Evolutionary conservation across 768 basidiomycete species (phyloP).

Genomic region (Tricholomella constricta): DNA sequence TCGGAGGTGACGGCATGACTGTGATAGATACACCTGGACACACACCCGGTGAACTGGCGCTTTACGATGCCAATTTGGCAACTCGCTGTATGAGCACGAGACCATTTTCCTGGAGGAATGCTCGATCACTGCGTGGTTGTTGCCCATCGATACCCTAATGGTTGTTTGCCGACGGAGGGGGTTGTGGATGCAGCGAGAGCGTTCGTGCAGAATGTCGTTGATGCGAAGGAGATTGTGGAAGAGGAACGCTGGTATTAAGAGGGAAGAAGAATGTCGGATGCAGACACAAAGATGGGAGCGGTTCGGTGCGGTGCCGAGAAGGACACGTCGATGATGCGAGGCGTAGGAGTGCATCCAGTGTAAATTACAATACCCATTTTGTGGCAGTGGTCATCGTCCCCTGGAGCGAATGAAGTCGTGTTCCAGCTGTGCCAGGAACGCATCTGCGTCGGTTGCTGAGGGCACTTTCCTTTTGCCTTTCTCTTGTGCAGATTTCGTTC

Average conservation of each 20-base stretch:
- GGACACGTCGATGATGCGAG: slow-evolving; percentile 26
- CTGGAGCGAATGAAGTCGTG: slow-evolving; percentile 53
- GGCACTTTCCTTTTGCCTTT: slow-evolving; percentile 24
- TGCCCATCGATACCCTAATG: slow-evolving; percentile 44
- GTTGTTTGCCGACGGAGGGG: slow-evolving; percentile 48
- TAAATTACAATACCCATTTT: too few relatives aligned
- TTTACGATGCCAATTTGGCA: slow-evolving; percentile 56
- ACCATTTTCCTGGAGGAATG: slow-evolving; percentile 60
- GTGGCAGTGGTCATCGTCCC: neutral
- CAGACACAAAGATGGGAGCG: slow-evolving; percentile 41
- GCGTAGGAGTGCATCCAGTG: too few relatives aligned
- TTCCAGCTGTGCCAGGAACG: slow-evolving; percentile 67
- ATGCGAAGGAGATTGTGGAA: slow-evolving; percentile 38
- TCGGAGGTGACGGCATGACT: slow-evolving; percentile 28
- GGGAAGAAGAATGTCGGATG: slow-evolving; percentile 47
- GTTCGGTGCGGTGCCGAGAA: slow-evolving; percentile 52
- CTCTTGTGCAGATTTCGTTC: slow-evolving; percentile 16
- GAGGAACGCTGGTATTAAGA: slow-evolving; percentile 30
- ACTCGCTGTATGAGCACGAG: slow-evolving; percentile 55
- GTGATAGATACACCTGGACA: slow-evolving; percentile 61
- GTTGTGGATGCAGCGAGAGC: slow-evolving; percentile 41
- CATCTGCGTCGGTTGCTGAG: slow-evolving; percentile 50
- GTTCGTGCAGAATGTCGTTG: slow-evolving; percentile 52
- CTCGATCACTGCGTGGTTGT: slow-evolving; percentile 52
- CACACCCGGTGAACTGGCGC: slow-evolving; percentile 58